A percentile compares a stretch with the other conserved stretches of the same genome.
Evolutionary conservation across 2,329 filamentous ascomycete species (phyloP).

Genomic region (Botrytis squamosa): DNA sequence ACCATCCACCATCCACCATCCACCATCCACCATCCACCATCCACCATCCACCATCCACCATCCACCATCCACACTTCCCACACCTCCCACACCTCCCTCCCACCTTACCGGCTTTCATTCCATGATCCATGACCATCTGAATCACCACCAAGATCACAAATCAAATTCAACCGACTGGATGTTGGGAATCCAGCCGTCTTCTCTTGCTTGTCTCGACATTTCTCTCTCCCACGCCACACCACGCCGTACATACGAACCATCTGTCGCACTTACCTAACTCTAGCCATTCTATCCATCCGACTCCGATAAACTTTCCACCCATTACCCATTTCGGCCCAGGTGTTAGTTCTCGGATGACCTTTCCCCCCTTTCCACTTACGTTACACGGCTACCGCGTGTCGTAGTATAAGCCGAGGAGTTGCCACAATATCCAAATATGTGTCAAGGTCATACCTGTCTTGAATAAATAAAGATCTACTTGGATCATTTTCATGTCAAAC

Average conservation of each 20-base stretch:
- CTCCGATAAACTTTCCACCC: not conserved
- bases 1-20: not conserved
- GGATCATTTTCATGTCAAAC: not conserved
- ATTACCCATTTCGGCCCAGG: not conserved
- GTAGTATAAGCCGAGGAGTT: not conserved
- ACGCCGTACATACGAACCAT: not conserved
- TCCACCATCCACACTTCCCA: not conserved
- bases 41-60: not conserved
- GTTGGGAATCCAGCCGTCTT: not conserved
- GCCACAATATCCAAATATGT: not conserved
- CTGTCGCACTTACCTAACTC: not conserved
- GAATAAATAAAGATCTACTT: not conserved
- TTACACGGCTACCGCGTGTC: not conserved
- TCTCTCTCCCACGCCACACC: no score
- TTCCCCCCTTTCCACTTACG: not conserved
- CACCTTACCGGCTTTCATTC: slow-evolving; percentile 2
- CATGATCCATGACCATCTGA: not conserved
- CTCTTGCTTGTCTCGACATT: not conserved
- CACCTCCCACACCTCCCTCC: not conserved
- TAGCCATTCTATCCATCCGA: not conserved
- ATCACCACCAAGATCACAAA: not conserved
- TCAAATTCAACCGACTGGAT: not conserved
- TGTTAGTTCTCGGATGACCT: not conserved
- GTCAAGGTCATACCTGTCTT: slow-evolving; percentile 10
- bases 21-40: not conserved